These are phyloP conservation scores for Shiraia sp. DNA, from an alignment of 2,329 filamentous ascomycete species.

Conservation along the genomic window DNA sequence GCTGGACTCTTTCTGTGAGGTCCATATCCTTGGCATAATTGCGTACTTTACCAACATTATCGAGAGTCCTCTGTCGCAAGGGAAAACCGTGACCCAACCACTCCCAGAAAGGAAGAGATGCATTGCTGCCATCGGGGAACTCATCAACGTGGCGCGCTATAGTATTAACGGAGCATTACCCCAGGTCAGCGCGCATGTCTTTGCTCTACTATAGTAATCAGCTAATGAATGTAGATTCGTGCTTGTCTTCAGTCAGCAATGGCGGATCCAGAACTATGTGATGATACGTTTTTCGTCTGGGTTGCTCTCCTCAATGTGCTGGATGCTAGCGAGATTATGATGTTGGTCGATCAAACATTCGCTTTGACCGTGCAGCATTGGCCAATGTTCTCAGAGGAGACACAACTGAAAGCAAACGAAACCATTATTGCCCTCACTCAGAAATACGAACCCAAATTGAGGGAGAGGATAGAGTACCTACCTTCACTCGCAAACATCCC, in stretches of 20 bases:
- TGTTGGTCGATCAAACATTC: conserved; percentile 85
- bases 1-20: conserved; percentile 75
- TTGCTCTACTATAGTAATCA: background rate
- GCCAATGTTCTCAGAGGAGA: conserved; percentile 64
- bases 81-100: conserved; percentile 53
- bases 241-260: conserved; percentile 90
- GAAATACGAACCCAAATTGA: conserved; percentile 64
- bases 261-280: conserved; percentile 71
- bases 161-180: conserved; percentile 80
- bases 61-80: conserved; percentile 62
- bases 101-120: conserved; percentile 73
- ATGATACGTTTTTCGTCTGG: conserved; percentile 84
- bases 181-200: conserved; percentile 71
- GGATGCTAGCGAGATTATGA: conserved; percentile 72
- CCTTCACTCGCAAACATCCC: conserved; percentile 76
- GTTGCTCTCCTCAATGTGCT: conserved; percentile 74
- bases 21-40: conserved; percentile 84
- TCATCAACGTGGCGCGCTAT: conserved; percentile 75
- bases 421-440: conserved; percentile 69
- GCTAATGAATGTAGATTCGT: conserved; percentile 67
- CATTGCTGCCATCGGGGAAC: conserved; percentile 82
- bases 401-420: conserved; percentile 62
- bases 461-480: conserved; percentile 71
- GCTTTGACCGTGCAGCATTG: conserved; percentile 85
- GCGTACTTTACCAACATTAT: conserved; percentile 77